Evolutionary conservation across 2,329 filamentous ascomycete species (phyloP).

Genomic region (Trichoderma breve): DNA sequence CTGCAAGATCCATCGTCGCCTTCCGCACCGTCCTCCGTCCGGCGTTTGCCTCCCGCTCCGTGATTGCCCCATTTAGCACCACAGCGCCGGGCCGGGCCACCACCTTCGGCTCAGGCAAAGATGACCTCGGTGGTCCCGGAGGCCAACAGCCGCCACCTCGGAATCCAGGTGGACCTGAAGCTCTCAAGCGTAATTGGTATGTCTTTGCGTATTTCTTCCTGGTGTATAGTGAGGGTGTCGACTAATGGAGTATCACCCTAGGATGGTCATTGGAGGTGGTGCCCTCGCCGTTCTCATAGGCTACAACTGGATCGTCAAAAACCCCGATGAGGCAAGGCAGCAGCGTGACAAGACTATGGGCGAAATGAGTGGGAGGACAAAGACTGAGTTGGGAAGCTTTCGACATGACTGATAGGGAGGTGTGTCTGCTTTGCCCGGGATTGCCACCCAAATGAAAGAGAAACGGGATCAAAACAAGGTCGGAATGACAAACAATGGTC

Average conservation of each 20-base stretch:
- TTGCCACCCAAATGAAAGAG: background rate
- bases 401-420: slow-evolving; percentile 27
- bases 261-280: slow-evolving; percentile 31
- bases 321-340: slow-evolving; percentile 20
- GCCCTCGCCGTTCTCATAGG: slow-evolving; percentile 29
- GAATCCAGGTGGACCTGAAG: slow-evolving; percentile 28
- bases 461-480: background rate
- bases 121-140: slow-evolving; percentile 35
- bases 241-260: slow-evolving; percentile 14
- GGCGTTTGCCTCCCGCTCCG: slow-evolving; percentile 6
- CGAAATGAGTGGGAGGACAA: slow-evolving; percentile 34
- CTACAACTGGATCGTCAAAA: slow-evolving; percentile 31
- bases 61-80: slow-evolving; percentile 5
- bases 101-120: slow-evolving; percentile 17
- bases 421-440: slow-evolving; percentile 8
- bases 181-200: slow-evolving; percentile 35
- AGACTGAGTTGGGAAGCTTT: slow-evolving; percentile 31
- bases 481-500: background rate
- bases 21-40: slow-evolving; percentile 15
- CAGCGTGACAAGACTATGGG: slow-evolving; percentile 25
- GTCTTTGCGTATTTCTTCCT: background rate
- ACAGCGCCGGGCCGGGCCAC: background rate
- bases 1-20: background rate
- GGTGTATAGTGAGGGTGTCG: background rate
- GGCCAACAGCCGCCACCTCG: slow-evolving; percentile 31